Base-by-base conservation (phyloP, 2,329 filamentous ascomycete genomes). In the Dactylellina parvicollis region DNA sequence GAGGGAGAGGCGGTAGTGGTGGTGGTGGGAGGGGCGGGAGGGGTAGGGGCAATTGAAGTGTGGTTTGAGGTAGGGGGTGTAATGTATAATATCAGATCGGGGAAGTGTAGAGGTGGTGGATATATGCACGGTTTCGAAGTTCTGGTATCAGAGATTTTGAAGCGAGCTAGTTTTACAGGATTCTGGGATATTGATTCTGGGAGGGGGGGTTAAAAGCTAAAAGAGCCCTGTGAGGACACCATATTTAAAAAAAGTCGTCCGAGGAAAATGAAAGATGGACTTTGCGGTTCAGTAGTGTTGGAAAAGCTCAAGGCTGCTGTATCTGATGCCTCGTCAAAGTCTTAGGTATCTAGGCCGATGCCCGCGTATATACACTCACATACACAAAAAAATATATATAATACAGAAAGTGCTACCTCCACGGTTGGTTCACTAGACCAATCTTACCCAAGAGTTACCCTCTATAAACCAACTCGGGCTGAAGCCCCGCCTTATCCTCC, bases 11-110 rank as follows among this genome's bases (percentile, higher is more conserved):
- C 18, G 46, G 65, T 36, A 28, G 47, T 50, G 28, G 47, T 14
- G 46, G 46, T 26, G 18, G 18, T 47, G 26, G 47, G 8, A 34
- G 57, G 16, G 65, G 65, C 30, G 65, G 65, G 2, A 47, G 65
- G 16, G 65, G 66, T 14, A 44, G 66, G 50, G 66, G 66, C 16
- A 71, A 64, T 34, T 71, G 59, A 49, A 26, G 26, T 32, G 3
- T 16, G 46, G 18, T 24, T 3, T 1, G 40, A 16, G n/a, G 24
- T 36, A 26, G 44, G 28, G 22, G 20, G 16, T 12, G 50, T 56
- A 66, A 30, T 67, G 62, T 67, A 59, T 49, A 57, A 40, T 61
- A 61, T 49, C 12, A 18, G 28, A 18, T 8, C 9, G 36, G 12
- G 30, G 12, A 32, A 12, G 30, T n/a, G 30, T 34, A 7, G 30